A percentile compares a stretch with the other conserved stretches of the same genome.
Evolutionary conservation across 2,329 filamentous ascomycete species (phyloP).

Genomic region (Emmonsiellopsis sp.): DNA sequence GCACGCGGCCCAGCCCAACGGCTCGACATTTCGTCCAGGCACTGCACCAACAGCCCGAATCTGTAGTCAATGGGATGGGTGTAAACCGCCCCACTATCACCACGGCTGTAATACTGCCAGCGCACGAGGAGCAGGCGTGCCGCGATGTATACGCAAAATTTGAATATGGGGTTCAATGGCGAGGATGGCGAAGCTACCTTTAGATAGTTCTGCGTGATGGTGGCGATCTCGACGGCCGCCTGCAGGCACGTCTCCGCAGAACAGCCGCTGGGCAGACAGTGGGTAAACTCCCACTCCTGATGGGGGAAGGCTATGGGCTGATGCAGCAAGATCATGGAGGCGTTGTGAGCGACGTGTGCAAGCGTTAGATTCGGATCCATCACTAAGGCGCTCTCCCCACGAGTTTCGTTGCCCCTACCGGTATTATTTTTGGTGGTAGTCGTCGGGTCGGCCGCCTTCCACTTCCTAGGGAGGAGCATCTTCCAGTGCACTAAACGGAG

Average conservation of each 20-base stretch:
- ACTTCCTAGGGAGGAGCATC: slow-evolving; percentile 21
- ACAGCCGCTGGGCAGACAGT: slow-evolving; percentile 36
- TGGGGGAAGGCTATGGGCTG: slow-evolving; percentile 38
- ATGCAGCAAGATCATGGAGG: slow-evolving; percentile 41
- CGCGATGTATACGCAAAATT: slow-evolving; percentile 41
- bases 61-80: slow-evolving; percentile 15
- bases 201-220: slow-evolving; percentile 40
- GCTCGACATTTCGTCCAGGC: slow-evolving; percentile 27
- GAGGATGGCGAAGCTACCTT: slow-evolving; percentile 19
- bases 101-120: slow-evolving; percentile 21
- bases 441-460: slow-evolving; percentile 8
- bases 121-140: slow-evolving; percentile 36
- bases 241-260: slow-evolving; percentile 43
- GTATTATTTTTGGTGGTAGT: not conserved
- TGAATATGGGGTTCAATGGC: slow-evolving; percentile 29
- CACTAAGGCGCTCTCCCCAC: too few species aligned
- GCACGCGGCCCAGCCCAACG: slow-evolving; percentile 27
- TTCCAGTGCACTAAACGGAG: slow-evolving; percentile 26
- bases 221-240: slow-evolving; percentile 39
- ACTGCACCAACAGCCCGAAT: slow-evolving; percentile 26
- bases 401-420: too few species aligned
- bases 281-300: slow-evolving; percentile 20
- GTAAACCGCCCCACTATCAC: not conserved
- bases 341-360: slow-evolving; percentile 43
- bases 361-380: slow-evolving; percentile 45